phyloP scores from a whole-genome alignment of 768 basidiomycete species.

The Harrya chromipes region DNA sequence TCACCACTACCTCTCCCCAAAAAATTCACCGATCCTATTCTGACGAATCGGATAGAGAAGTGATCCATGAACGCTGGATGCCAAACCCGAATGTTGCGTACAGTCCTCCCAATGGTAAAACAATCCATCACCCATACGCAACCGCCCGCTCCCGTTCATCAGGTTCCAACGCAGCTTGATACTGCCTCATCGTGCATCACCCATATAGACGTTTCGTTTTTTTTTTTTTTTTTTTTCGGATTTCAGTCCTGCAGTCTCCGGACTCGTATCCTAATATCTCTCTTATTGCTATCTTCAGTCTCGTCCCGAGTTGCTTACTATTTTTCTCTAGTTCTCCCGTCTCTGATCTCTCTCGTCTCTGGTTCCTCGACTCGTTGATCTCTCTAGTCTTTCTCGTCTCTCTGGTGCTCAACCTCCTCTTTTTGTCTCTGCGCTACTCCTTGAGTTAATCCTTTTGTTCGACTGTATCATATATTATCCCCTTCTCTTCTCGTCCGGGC shows the following conservation, averaged over 20 bases:
- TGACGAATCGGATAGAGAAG: constrained; percentile 57
- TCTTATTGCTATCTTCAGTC: constrained; percentile 35
- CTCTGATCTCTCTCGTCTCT: constrained; percentile 2
- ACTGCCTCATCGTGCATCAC: constrained; percentile 5
- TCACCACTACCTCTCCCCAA: constrained; percentile 45
- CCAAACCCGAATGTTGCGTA: constrained; percentile 42
- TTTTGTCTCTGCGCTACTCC: constrained; percentile 29
- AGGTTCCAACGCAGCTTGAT: constrained; percentile 36
- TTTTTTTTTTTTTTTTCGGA: constrained; percentile 15
- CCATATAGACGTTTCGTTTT: constrained; percentile 23
- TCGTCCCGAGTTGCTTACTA: constrained; percentile 20
- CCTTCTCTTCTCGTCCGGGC: constrained; percentile 25
- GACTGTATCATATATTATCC: constrained; percentile 31
- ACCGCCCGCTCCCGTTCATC: constrained; percentile 29
- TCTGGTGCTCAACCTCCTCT: constrained; percentile 12
- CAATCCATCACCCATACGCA: constrained; percentile 27
- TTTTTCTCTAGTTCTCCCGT: constrained; percentile 18
- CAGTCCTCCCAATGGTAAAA: constrained; percentile 36
- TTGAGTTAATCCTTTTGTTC: constrained; percentile 29
- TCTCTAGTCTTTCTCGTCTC: constrained; percentile 15
- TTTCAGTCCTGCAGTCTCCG: constrained; percentile 26
- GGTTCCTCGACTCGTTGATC: constrained; percentile 11
- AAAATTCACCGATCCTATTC: constrained; percentile 60
- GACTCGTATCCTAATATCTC: constrained; percentile 33
- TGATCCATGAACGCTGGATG: constrained; percentile 65